phyloP scores from a whole-genome alignment of 495 filamentous ascomycete genomes.

The Collariella sp. region DNA sequence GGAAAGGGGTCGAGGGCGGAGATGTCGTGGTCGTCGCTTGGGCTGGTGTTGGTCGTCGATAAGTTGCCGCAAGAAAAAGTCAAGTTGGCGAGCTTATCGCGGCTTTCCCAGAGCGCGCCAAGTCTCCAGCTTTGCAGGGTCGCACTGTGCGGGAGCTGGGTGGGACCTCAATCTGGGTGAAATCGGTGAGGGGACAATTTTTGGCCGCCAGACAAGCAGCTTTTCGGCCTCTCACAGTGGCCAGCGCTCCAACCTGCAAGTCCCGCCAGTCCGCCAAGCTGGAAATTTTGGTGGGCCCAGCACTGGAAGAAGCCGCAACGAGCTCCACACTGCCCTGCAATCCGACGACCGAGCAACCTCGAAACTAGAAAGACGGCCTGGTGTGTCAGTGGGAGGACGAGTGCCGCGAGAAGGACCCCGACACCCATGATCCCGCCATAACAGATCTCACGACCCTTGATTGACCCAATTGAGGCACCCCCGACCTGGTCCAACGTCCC shows the following conservation, averaged over 20 bases:
- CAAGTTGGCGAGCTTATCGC: slow-evolving; percentile 15
- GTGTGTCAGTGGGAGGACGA: neutral
- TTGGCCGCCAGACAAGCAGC: slow-evolving; percentile 13
- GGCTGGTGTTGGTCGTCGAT: neutral
- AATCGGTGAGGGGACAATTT: slow-evolving; percentile 10
- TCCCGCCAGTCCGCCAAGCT: neutral
- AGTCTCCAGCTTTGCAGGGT: neutral
- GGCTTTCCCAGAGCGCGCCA: neutral
- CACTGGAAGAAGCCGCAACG: slow-evolving; percentile 4
- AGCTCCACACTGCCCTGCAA: slow-evolving; percentile 1
- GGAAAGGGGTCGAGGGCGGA: neutral
- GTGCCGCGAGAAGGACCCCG: neutral
- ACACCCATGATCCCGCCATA: slow-evolving; percentile 1
- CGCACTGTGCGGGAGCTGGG: too few relatives aligned
- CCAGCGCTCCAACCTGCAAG: neutral
- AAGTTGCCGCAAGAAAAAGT: slow-evolving; percentile 14
- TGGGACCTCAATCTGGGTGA: neutral
- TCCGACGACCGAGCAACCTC: neutral
- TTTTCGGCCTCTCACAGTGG: too few relatives aligned
- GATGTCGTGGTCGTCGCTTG: slow-evolving; percentile 1
- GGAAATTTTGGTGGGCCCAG: slow-evolving; percentile 1
- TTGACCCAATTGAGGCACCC: neutral
- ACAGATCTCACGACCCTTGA: neutral
- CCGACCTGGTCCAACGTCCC: neutral
- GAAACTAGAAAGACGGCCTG: neutral